These are phyloP conservation scores for Aspergillus egyptiacus DNA, from an alignment of 495 filamentous ascomycete genomes.

Conservation along the genomic window DNA sequence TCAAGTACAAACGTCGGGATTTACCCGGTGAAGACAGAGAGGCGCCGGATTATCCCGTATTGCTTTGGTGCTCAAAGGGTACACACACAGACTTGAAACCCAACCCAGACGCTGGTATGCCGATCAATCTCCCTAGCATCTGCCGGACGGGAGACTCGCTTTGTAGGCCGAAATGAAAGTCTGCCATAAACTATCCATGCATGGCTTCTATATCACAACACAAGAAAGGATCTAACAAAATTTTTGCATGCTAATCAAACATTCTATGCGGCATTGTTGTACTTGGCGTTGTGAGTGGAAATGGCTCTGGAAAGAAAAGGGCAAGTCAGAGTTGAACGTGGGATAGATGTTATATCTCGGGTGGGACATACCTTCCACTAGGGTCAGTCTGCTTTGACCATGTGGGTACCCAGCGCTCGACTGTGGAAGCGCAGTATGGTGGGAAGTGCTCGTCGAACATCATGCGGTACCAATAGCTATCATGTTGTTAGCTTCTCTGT, in stretches of 20 bases:
- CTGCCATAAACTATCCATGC: constrained; percentile 21
- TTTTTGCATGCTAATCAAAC: constrained; percentile 10
- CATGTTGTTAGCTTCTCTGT: constrained; percentile 22
- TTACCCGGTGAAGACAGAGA: constrained; percentile 4
- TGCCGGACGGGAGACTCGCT: constrained; percentile 14
- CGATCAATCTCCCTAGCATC: constrained; percentile 2
- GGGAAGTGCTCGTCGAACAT: constrained; percentile 99
- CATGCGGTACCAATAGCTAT: constrained; percentile 86
- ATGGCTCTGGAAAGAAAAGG: constrained; percentile 51
- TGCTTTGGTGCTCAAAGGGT: constrained; percentile 5
- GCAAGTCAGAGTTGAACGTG: constrained; percentile 8
- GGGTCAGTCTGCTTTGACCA: constrained; percentile 97
- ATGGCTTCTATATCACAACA: constrained; percentile 24
- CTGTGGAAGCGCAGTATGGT: constrained; percentile 79
- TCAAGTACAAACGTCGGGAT: constrained; percentile 1
- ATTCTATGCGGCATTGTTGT: constrained; percentile 43
- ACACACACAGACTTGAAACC: constrained; percentile 3
- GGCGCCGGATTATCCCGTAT: constrained; percentile 10
- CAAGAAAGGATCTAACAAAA: constrained; percentile 10
- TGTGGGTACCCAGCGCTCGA: constrained; percentile 95
- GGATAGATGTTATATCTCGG: neutral
- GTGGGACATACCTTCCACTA: constrained; percentile 70
- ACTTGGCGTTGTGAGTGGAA: constrained; percentile 62
- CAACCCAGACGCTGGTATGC: constrained; percentile 8
- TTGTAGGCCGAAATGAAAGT: constrained; percentile 16